These are phyloP conservation scores for Boletus vermiculosoides DNA, from an alignment of 768 basidiomycete genomes.

Conservation along the genomic window DNA sequence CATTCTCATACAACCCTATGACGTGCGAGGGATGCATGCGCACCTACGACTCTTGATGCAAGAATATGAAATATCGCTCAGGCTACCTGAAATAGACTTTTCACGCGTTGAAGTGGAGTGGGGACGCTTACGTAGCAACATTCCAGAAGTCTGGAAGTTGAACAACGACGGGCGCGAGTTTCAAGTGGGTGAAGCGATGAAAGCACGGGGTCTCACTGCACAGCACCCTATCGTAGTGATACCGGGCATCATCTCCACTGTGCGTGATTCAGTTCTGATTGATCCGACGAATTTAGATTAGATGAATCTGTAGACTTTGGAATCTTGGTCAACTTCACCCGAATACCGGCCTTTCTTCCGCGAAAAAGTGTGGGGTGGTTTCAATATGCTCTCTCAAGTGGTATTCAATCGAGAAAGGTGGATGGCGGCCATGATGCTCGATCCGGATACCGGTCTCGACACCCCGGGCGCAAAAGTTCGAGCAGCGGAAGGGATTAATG, in stretches of 20 bases:
- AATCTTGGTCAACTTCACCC: slow-evolving; percentile 89
- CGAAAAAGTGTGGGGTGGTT: slow-evolving; percentile 80
- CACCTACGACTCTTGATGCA: slow-evolving; percentile 65
- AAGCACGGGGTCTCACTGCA: slow-evolving; percentile 61
- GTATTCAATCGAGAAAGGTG: slow-evolving; percentile 85
- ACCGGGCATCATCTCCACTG: slow-evolving; percentile 88
- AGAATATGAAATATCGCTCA: slow-evolving; percentile 66
- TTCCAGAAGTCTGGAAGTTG: slow-evolving; percentile 82
- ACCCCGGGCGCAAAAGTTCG: slow-evolving; percentile 82
- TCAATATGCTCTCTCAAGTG: slow-evolving; percentile 80
- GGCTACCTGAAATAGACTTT: slow-evolving; percentile 63
- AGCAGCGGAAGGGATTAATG: slow-evolving; percentile 90
- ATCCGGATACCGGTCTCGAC: slow-evolving; percentile 89
- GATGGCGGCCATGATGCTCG: slow-evolving; percentile 88
- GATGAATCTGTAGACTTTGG: slow-evolving; percentile 56
- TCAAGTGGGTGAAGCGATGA: slow-evolving; percentile 68
- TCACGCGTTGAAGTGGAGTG: slow-evolving; percentile 72
- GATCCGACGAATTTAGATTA: background rate
- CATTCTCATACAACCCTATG: slow-evolving; percentile 61
- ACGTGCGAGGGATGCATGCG: slow-evolving; percentile 66
- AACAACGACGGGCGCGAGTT: slow-evolving; percentile 81
- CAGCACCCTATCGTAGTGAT: slow-evolving; percentile 81
- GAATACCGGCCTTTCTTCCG: slow-evolving; percentile 89
- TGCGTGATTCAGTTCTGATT: slow-evolving; percentile 32
- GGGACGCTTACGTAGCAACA: slow-evolving; percentile 59